These are phyloP conservation scores for Akanthomyces dipterigenus DNA, from an alignment of 2,329 filamentous ascomycete species.

Conservation along the genomic window DNA sequence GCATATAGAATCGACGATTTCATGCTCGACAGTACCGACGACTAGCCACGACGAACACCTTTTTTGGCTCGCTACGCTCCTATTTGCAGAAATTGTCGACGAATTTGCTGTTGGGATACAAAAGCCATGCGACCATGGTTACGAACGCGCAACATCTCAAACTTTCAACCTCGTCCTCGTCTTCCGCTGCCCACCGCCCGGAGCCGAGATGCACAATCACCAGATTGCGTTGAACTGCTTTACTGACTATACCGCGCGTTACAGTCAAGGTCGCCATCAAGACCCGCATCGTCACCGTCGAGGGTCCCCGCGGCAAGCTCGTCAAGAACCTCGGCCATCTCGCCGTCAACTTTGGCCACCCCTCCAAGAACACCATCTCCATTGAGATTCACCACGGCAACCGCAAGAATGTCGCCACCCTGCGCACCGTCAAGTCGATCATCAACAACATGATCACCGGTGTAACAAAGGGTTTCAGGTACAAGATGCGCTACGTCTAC, in stretches of 20 bases:
- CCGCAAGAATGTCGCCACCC: constrained; percentile 95
- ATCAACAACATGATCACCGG: constrained; percentile 99
- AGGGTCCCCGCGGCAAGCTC: constrained; percentile 96
- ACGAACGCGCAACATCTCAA: neutral
- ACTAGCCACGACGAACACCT: neutral
- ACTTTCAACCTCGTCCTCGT: neutral
- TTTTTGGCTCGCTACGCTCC: neutral
- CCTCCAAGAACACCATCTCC: constrained; percentile 78
- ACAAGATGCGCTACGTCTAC: constrained; percentile 99
- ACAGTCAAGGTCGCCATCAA: constrained; percentile 97
- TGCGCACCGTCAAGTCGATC: constrained; percentile 94
- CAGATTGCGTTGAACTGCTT: constrained; percentile 5
- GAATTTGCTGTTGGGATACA: neutral
- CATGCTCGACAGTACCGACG: neutral
- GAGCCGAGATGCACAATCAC: neutral
- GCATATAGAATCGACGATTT: neutral
- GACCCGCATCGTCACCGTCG: constrained; percentile 91
- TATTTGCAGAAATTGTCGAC: neutral
- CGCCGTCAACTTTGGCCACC: constrained; percentile 89
- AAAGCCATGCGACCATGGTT: neutral
- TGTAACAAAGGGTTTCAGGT: constrained; percentile 99
- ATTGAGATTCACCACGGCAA: constrained; percentile 98
- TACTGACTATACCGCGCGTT: constrained; percentile 24
- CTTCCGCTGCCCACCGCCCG: neutral
- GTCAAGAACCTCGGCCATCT: constrained; percentile 94